Percentiles rank a stretch among this genome's conserved stretches.
phyloP scores from a whole-genome alignment of 768 basidiomycete genomes.

The Myochromella boudieri region DNA sequence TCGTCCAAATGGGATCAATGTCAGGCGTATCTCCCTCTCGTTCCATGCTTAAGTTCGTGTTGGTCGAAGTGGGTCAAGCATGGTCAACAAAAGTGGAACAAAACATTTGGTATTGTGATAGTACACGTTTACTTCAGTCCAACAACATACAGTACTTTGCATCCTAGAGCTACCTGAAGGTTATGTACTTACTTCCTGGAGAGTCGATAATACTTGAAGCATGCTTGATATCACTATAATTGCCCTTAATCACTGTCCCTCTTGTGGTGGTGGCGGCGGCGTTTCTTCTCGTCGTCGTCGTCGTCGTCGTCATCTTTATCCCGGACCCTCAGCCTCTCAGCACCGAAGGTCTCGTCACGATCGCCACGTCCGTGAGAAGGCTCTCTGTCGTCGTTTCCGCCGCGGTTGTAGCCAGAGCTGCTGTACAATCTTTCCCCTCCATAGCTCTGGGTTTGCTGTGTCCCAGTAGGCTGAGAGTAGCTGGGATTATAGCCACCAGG shows the following conservation, averaged over 20 bases:
- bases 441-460: conserved; percentile 17
- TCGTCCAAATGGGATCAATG: conserved; percentile 79
- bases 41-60: conserved; percentile 24
- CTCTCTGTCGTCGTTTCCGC: conserved; percentile 8
- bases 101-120: too few relatives aligned
- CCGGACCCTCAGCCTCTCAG: conserved; percentile 46
- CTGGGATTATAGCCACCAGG: conserved; percentile 16
- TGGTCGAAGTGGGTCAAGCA: too few relatives aligned
- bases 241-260: conserved; percentile 17
- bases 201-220: too few relatives aligned
- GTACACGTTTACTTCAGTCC: neutral
- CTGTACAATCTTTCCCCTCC: conserved; percentile 16
- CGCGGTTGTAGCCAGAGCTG: conserved; percentile 10
- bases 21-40: conserved; percentile 38
- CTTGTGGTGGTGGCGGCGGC: conserved; percentile 14
- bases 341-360: conserved; percentile 48
- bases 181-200: too few relatives aligned
- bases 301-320: conserved; percentile 31
- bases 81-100: too few relatives aligned
- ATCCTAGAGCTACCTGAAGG: too few relatives aligned
- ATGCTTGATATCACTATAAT: neutral
- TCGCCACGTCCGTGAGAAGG: conserved; percentile 18
- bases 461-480: conserved; percentile 13
- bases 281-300: conserved; percentile 22
- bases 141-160: neutral